A percentile compares a stretch with the other conserved stretches of the same genome.
Evolutionary conservation across 2,329 filamentous ascomycete genomes (phyloP).

Genomic region (Colletotrichum somersetense): DNA sequence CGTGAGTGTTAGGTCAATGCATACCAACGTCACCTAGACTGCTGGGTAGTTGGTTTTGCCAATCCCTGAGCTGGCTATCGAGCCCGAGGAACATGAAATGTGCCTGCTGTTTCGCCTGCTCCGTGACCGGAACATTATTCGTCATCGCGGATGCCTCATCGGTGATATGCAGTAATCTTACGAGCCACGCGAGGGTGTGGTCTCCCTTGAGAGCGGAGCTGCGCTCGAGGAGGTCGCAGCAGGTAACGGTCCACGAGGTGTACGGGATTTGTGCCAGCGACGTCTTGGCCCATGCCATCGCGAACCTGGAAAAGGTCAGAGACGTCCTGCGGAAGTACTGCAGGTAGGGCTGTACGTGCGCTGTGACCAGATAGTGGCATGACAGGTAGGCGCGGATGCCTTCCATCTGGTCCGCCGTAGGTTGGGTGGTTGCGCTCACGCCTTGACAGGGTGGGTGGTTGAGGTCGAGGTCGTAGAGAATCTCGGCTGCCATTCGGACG

Average conservation of each 20-base stretch:
- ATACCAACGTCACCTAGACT: slow-evolving; percentile 31
- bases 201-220: slow-evolving; percentile 56
- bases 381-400: slow-evolving; percentile 60
- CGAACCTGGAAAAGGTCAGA: slow-evolving; percentile 49
- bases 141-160: slow-evolving; percentile 54
- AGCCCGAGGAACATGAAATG: slow-evolving; percentile 62
- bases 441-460: slow-evolving; percentile 54
- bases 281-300: slow-evolving; percentile 55
- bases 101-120: slow-evolving; percentile 55
- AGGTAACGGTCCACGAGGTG: slow-evolving; percentile 58
- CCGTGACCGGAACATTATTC: slow-evolving; percentile 44
- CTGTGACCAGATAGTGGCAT: slow-evolving; percentile 58
- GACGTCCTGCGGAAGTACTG: slow-evolving; percentile 37
- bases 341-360: slow-evolving; percentile 50
- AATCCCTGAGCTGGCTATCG: slow-evolving; percentile 60
- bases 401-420: slow-evolving; percentile 52
- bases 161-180: slow-evolving; percentile 56
- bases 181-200: slow-evolving; percentile 57
- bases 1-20: slow-evolving; percentile 45
- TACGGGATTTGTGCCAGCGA: slow-evolving; percentile 50
- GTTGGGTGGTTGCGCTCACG: slow-evolving; percentile 42
- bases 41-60: slow-evolving; percentile 51
- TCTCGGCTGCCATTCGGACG: slow-evolving; percentile 64
- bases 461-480: slow-evolving; percentile 63
- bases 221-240: slow-evolving; percentile 59